phyloP scores from a whole-genome alignment of 169 alveolate species.

The Besnoitia besnoiti region DNA sequence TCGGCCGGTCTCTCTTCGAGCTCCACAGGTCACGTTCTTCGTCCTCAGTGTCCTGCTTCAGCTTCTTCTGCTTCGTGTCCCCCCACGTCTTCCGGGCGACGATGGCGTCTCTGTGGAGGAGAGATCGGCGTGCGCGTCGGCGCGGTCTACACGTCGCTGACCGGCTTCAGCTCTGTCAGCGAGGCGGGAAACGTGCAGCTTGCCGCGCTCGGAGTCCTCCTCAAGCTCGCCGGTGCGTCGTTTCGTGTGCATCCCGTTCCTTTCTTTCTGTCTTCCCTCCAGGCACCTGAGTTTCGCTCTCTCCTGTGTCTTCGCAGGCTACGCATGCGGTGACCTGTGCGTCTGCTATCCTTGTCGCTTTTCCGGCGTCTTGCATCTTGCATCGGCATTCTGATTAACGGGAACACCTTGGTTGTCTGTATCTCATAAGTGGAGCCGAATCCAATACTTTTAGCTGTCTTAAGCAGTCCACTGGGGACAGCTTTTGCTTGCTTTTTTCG shows the following conservation, averaged over 20 bases:
- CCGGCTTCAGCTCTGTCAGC: constrained; percentile 55
- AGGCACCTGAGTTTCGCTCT: too few relatives aligned
- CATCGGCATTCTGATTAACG: neutral
- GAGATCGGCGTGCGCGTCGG: constrained; percentile 62
- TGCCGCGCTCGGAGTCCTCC: constrained; percentile 53
- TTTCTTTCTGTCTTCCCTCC: neutral
- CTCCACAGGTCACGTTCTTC: too few relatives aligned
- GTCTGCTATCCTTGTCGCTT: neutral
- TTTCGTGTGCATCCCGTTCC: neutral
- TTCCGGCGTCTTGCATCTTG: neutral
- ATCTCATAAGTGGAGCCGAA: too few relatives aligned
- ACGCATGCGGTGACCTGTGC: too few relatives aligned
- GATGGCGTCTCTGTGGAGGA: constrained; percentile 53
- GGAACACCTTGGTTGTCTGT: too few relatives aligned
- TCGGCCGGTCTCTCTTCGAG: neutral
- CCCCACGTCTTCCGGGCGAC: constrained; percentile 1
- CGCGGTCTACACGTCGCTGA: constrained; percentile 56
- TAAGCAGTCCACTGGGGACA: too few relatives aligned
- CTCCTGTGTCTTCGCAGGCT: too few relatives aligned
- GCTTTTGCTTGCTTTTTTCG: neutral
- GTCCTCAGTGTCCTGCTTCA: too few relatives aligned
- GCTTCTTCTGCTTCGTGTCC: too few relatives aligned
- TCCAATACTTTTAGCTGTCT: too few relatives aligned
- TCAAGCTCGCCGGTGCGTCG: neutral
- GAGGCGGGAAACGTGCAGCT: constrained; percentile 62